Evolutionary conservation across 73 alveolate genomes (phyloP).

Genomic region (Blepharisma japonicum): DNA sequence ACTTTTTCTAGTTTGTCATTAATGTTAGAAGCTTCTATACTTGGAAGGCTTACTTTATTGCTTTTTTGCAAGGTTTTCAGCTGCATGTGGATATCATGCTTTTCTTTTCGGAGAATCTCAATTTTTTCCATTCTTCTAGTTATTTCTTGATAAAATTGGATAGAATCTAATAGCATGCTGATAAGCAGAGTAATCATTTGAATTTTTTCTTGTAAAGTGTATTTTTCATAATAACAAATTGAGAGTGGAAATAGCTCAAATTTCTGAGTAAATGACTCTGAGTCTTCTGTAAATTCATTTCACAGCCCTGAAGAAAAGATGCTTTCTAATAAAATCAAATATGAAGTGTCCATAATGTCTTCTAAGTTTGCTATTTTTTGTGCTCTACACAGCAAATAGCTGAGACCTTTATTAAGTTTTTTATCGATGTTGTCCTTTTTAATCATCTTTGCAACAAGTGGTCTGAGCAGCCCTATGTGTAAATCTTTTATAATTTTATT

Average conservation of each 20-base stretch:
- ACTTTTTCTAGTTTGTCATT: not conserved
- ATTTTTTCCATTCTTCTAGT: not conserved
- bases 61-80: not conserved
- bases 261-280: not conserved
- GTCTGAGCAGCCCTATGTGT: not conserved
- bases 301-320: not conserved
- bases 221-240: not conserved
- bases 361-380: not conserved
- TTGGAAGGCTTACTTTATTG: not conserved
- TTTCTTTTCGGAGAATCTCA: not conserved
- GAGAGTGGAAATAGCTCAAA: not conserved
- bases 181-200: not conserved
- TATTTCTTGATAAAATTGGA: not conserved
- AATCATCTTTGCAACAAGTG: not conserved
- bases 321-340: slow-evolving; percentile 8
- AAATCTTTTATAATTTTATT: not conserved
- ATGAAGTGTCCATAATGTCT: not conserved
- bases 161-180: slow-evolving; percentile 2
- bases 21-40: not conserved
- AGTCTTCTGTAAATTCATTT: not conserved
- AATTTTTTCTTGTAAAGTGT: not conserved
- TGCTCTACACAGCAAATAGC: too few relatives aligned
- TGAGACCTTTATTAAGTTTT: not conserved
- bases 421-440: not conserved
- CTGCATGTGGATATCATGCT: not conserved